phyloP scores from a whole-genome alignment of 257 asterid genomes.

The Solanum rostratum region DNA sequence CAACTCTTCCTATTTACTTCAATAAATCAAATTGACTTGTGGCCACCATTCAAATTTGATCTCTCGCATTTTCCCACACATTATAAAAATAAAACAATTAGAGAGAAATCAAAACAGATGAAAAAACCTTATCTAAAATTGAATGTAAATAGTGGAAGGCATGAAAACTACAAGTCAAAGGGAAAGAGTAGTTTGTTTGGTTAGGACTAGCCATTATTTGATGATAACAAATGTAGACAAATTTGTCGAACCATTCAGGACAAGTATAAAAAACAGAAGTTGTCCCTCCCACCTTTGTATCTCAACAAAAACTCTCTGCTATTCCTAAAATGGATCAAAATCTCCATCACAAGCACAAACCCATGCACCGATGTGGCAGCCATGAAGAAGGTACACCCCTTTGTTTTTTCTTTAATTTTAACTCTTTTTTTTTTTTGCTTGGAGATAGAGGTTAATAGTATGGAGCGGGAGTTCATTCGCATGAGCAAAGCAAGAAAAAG shows the following conservation, averaged over 20 bases:
- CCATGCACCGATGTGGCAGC: neutral
- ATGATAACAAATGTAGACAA: constrained; percentile 3
- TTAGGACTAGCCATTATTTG: constrained; percentile 5
- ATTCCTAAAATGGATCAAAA: neutral
- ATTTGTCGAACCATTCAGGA: neutral
- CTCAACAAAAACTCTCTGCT: neutral
- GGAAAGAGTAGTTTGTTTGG: neutral
- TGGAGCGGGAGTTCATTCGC: constrained; percentile 25
- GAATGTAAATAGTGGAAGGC: neutral
- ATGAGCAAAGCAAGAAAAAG: constrained; percentile 61
- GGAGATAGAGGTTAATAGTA: constrained; percentile 32
- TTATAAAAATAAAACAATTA: too few species aligned
- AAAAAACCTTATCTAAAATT: neutral
- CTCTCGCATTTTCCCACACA: too few species aligned
- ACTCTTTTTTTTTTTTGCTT: neutral
- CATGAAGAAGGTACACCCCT: neutral
- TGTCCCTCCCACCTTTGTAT: neutral
- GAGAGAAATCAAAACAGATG: neutral
- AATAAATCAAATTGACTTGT: too few species aligned
- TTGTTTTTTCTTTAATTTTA: neutral
- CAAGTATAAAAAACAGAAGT: constrained; percentile 1
- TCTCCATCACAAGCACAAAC: neutral
- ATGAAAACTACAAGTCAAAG: constrained; percentile 12
- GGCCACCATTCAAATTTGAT: too few species aligned
- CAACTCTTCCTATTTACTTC: too few species aligned